Evolutionary conservation across 345 rosid genomes (phyloP).

Genomic region (Cardamine chenopodiifolia): DNA sequence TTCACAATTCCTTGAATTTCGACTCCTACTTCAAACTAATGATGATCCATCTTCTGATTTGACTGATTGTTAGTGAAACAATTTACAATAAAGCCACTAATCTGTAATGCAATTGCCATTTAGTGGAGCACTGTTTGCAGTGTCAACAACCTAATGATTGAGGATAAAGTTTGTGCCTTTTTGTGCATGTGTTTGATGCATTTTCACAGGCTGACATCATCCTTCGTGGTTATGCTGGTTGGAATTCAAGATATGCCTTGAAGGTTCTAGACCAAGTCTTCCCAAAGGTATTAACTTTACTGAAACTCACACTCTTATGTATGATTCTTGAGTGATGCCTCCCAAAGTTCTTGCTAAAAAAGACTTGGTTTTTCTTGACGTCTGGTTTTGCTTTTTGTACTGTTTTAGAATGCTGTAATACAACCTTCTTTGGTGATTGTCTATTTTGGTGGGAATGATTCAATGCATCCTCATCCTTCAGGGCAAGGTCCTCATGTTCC

Average conservation of each 20-base stretch:
- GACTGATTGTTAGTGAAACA: not conserved
- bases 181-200: slow-evolving; percentile 11
- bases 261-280: slow-evolving; percentile 70
- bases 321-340: not conserved
- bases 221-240: slow-evolving; percentile 81
- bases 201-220: slow-evolving; percentile 69
- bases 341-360: not conserved
- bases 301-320: slow-evolving; percentile 12
- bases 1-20: not conserved
- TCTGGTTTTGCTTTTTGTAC: not conserved
- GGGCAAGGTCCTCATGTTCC: slow-evolving; percentile 91
- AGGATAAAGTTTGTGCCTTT: not conserved
- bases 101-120: not conserved
- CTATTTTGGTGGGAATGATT: slow-evolving; percentile 95
- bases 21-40: not conserved
- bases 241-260: slow-evolving; percentile 83
- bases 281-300: slow-evolving; percentile 60
- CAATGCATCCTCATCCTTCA: slow-evolving; percentile 60
- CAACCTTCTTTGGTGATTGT: slow-evolving; percentile 90
- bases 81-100: not conserved
- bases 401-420: slow-evolving; percentile 56
- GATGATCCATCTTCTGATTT: not conserved
- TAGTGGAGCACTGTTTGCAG: not conserved
- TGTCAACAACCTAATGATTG: slow-evolving; percentile 31
- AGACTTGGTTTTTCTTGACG: not conserved